Base-by-base conservation (phyloP, 2,329 filamentous ascomycete species). In the Xylaria sp. region DNA sequence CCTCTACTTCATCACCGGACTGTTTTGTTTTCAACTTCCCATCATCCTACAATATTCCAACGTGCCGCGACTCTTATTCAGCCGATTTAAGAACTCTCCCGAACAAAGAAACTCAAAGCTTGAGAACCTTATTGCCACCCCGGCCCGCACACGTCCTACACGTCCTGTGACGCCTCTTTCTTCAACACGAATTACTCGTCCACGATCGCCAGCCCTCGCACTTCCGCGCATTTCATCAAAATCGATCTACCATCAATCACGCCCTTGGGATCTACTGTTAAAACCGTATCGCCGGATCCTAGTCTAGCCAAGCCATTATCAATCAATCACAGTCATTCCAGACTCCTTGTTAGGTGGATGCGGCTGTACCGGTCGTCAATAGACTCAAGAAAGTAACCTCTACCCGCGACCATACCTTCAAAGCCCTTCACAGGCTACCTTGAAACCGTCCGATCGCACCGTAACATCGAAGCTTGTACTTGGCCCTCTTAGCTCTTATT, bases 31-130 rank as follows among this genome's bases (percentile, higher is more conserved):
- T 18, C 39, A 20, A 12, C 20, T 28, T 32, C 28, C 39, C 23
- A 41, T 61, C 63, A 50, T 65, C 37, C 25, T 28, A 25, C 6
- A 20, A 23, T 13, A 62, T 51, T 41, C 55, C 51, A 57, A 23
- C 18, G 18, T 51, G 46, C 34, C n/a, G 55, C 32, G 18, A 44
- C 18, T 25, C 25, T 46, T 41, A 32, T 50, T 13, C 18, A 48
- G 32, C 32, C 51, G 25, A 57, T 55, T 60, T 60, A 25, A 39
- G 54, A 60, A 25, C 10, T 8, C 13, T 48, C 44, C 25, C 4
- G 59, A 62, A 69, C 66, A 71, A 71, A 69, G 69, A 64, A 60
- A n/a, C 20, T 44, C 3, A 2, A 25, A 44, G 51, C 2, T 34
- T 54, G 39, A 61, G 20, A 54, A 55, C n/a, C 13, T 57, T n/a